Conservation (phyloP, 2,329 filamentous ascomycete species). For the Aspergillus versicolor region DNA sequence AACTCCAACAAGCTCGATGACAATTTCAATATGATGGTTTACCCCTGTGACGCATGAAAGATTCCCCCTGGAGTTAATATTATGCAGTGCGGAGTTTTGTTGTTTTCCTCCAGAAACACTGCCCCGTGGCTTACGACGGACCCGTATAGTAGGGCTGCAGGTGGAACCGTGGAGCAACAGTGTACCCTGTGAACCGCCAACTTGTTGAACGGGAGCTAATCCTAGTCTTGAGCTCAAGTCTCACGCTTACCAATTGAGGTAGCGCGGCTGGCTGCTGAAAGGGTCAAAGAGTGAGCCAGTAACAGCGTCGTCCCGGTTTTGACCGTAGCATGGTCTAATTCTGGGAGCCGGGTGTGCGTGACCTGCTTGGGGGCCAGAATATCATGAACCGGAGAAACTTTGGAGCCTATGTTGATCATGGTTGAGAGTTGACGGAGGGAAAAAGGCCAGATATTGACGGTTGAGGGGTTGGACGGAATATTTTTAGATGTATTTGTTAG, state of each 20-base stretch:
- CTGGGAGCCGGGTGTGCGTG: neutral
- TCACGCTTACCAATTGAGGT: constrained; percentile 54
- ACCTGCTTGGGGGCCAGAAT: neutral
- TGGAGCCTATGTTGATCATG: neutral
- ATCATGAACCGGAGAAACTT: neutral
- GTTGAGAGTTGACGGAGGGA: neutral
- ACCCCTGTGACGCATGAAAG: too few species aligned
- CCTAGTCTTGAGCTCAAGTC: constrained; percentile 48
- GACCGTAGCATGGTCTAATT: neutral
- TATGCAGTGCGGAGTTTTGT: too few species aligned
- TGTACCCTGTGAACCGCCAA: neutral
- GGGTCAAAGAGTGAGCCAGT: neutral
- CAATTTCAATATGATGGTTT: too few species aligned
- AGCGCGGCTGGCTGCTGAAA: constrained; percentile 37
- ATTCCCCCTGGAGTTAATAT: too few species aligned
- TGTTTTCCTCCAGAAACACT: too few species aligned
- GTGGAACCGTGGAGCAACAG: too few species aligned
- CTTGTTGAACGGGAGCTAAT: constrained; percentile 44
- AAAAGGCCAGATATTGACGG: neutral
- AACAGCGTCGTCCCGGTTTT: neutral
- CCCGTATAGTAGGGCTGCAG: too few species aligned
- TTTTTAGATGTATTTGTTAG: neutral
- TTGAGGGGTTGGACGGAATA: neutral
- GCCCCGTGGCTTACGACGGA: too few species aligned
- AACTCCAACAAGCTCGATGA: too few species aligned